Base-by-base conservation (phyloP, 1,139 yeast genomes). In the Candida sanyaensis region DNA sequence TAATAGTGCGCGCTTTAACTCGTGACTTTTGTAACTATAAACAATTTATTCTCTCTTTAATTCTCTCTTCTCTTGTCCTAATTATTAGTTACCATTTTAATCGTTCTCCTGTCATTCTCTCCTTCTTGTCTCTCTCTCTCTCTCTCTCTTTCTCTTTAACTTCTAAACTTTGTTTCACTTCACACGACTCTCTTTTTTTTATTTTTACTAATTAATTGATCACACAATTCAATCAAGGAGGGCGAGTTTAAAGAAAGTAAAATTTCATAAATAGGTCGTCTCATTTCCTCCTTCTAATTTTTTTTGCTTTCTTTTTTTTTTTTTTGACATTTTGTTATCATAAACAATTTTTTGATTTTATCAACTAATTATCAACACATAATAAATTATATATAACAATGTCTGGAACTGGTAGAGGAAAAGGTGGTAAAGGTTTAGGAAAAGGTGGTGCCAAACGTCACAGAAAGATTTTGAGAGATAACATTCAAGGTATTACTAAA, bases 401-500 rank as follows among this genome's bases (percentile, higher is more conserved):
- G 44, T 41, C 44, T 1, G 44, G 44, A 12, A 41, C 97, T 71
- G 97, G 98, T 76, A 92, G 97, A 86, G 97, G 97, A 72, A 91
- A 91, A 90, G 97, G 97, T 72, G 97, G 97, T 75, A 91, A 91
- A 88, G 97, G 97, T 78, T 34, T 21, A 34, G 37, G 21, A n/a
- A 31, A 31, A 31, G 12, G 34, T 32, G 8, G 10, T 13, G 98
- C 99, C 68, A 93, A 93, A 86, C 93, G 98, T 81, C 99, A 93
- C 91, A 89, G 98, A 86, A 92, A 92, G 89, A 90, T 93, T 78
- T 84, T 92, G 65, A 91, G 98, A 84, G 99, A 93, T 77, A 93
- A 93, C 92, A 92, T 93, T 63, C 98, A 92, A 81, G 99, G 99
- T 83, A 92, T 93, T 72, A 93, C 99, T 59, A 93, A 93, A 84